Evolutionary conservation across 768 basidiomycete genomes (phyloP).

Genomic region (Xerocomus brunneocitrinus): DNA sequence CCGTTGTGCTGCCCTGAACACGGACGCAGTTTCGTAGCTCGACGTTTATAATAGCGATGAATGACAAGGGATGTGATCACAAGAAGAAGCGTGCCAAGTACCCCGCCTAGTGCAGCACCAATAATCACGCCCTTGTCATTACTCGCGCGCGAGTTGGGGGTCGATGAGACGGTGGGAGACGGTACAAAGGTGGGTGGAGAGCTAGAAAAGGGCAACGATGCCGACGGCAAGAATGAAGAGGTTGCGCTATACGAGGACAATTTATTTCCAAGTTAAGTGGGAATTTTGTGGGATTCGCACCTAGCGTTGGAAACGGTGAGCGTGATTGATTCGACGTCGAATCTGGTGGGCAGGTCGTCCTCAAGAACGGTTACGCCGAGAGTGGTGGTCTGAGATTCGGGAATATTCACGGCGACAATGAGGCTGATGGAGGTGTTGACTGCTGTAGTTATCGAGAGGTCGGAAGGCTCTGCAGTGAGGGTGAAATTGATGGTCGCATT

Average conservation of each 20-base stretch:
- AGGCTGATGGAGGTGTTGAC: conserved; percentile 41
- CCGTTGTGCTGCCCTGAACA: background rate
- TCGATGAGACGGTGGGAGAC: conserved; percentile 7
- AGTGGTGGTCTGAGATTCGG: conserved; percentile 36
- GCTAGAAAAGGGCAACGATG: conserved; percentile 23
- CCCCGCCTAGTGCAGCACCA: conserved; percentile 10
- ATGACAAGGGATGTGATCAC: conserved; percentile 5
- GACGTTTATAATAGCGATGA: conserved; percentile 6
- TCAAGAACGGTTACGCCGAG: conserved; percentile 40
- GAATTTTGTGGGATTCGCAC: conserved; percentile 20
- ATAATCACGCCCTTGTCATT: conserved; percentile 12
- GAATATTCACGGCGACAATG: conserved; percentile 38
- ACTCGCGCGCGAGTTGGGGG: background rate
- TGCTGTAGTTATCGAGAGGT: conserved; percentile 32
- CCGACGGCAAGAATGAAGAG: conserved; percentile 23
- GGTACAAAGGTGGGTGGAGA: conserved; percentile 14
- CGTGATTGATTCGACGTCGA: conserved; percentile 37
- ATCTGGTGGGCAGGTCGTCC: conserved; percentile 22
- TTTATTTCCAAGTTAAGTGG: background rate
- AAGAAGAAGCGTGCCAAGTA: conserved; percentile 12
- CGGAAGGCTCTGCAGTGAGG: conserved; percentile 34
- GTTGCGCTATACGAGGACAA: conserved; percentile 17
- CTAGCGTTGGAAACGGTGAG: conserved; percentile 36
- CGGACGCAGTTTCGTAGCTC: background rate
- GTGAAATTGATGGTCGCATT: conserved; percentile 54